A percentile compares a stretch with the other conserved stretches of the same genome.
Evolutionary conservation across 2,329 filamentous ascomycete genomes (phyloP).

Genomic region (Zymoseptoria passerinii): DNA sequence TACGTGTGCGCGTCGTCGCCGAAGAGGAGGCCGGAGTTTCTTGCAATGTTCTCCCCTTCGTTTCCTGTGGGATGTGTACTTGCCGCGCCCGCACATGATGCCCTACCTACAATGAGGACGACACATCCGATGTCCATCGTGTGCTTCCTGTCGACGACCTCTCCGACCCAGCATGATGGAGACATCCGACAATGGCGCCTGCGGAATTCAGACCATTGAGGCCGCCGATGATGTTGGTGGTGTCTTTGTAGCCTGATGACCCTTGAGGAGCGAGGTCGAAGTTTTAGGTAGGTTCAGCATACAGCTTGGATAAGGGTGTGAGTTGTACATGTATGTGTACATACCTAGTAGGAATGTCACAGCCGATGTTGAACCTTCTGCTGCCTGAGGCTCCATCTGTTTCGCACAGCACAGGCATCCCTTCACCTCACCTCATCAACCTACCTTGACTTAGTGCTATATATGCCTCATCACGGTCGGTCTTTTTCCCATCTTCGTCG

Average conservation of each 20-base stretch:
- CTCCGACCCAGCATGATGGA: slow-evolving; percentile 34
- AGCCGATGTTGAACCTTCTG: too few relatives aligned
- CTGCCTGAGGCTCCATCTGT: too few relatives aligned
- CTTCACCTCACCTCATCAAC: too few relatives aligned
- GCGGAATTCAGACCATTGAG: slow-evolving; percentile 41
- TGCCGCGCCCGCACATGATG: slow-evolving; percentile 32
- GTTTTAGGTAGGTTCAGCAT: too few relatives aligned
- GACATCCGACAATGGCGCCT: slow-evolving; percentile 33
- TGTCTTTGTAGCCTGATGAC: slow-evolving; percentile 35
- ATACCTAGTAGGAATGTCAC: too few relatives aligned
- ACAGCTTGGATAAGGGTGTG: too few relatives aligned
- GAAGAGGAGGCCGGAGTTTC: slow-evolving; percentile 33
- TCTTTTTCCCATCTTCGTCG: too few relatives aligned
- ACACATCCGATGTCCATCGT: slow-evolving; percentile 32
- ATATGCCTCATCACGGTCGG: too few relatives aligned
- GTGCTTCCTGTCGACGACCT: slow-evolving; percentile 32
- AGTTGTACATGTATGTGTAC: too few relatives aligned
- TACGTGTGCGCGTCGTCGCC: slow-evolving; percentile 19
- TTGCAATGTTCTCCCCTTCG: slow-evolving; percentile 29
- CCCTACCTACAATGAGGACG: slow-evolving; percentile 34
- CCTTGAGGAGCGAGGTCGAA: slow-evolving; percentile 33
- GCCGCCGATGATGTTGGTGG: slow-evolving; percentile 37
- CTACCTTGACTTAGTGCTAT: too few relatives aligned
- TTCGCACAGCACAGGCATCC: too few relatives aligned
- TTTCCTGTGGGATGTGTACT: slow-evolving; percentile 19